Evolutionary conservation across 139 green algal species (phyloP), one percentile per base, ranked within the genome.

Genomic region (Picocystis salinarum): DNA sequence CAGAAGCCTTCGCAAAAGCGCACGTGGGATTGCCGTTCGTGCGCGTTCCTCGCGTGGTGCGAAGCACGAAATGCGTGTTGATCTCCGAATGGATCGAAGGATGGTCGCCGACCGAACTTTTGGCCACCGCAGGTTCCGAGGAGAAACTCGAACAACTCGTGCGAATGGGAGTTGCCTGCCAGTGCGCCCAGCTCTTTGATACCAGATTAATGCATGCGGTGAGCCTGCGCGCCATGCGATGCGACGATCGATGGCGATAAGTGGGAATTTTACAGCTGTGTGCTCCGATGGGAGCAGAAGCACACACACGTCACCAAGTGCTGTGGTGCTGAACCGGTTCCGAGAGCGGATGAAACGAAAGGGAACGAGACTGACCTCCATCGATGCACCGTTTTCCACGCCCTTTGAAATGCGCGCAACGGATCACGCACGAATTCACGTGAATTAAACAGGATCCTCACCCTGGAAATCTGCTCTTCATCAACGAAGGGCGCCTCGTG

Each of bases 371-470:
- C 31, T 13, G 13, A 15, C 31, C 31, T 13, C 13, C 13, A 37
- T 13, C 15, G 31, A 13, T 37, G 31, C 31, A 13, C 31, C 15
- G 13, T 15, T 37, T 37, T 13, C 31, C 13, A 17, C 31, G 13
- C 31, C 15, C 31, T 15, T 13, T 17, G 31, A 15, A 37, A 13
- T 15, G 13, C 31, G 31, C 13, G 31, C 13, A 17, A 13, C 31
- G 11, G 19, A 36, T 7, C 41, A 40, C 15, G 22, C 23, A 26
- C 11, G 19, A 33, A 24, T 26, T 24, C 41, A 63, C 11, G 36
- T 76, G 28, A 27, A 64, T 30, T 63, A 52, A 76, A 56, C 63
- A 55, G 18, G 67, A 76, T 39, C 67, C 67, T 3, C 67, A 76
- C 49, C 59, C 59, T 6, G 67, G 67, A 11, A 76, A 76, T 28